These are phyloP conservation scores for Alternaria metachromatica DNA, from an alignment of 2,329 filamentous ascomycete genomes.

Conservation along the genomic window DNA sequence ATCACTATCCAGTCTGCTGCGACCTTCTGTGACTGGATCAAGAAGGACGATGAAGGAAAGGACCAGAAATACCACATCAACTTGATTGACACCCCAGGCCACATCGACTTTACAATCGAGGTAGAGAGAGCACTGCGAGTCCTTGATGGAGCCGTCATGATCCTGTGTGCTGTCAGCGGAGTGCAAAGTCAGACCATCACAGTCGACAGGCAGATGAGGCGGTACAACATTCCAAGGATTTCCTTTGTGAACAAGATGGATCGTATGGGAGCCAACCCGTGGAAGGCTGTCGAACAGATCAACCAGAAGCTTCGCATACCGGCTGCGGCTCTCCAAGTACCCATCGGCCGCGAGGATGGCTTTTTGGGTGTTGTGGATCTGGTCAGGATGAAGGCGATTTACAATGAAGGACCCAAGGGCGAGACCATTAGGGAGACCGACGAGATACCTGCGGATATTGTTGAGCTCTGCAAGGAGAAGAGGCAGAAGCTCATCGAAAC, in stretches of 20 bases:
- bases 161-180: constrained; percentile 94
- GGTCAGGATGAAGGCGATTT: constrained; percentile 89
- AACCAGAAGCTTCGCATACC: constrained; percentile 93
- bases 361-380: constrained; percentile 94
- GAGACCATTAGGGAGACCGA: constrained; percentile 78
- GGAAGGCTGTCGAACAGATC: constrained; percentile 97
- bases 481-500: constrained; percentile 89
- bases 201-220: constrained; percentile 97
- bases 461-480: constrained; percentile 80
- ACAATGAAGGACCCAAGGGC: constrained; percentile 83
- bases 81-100: constrained; percentile 96
- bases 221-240: constrained; percentile 94
- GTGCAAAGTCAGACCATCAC: constrained; percentile 99
- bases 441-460: constrained; percentile 81
- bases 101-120: constrained; percentile 99
- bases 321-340: constrained; percentile 91
- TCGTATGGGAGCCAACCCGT: constrained; percentile 96
- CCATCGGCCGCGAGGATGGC: constrained; percentile 89
- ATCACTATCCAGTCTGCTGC: constrained; percentile 99
- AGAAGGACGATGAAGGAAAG: constrained; percentile 71
- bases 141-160: constrained; percentile 96
- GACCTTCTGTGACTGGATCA: constrained; percentile 96
- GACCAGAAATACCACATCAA: constrained; percentile 97
- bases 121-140: constrained; percentile 95
- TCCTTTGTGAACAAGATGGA: constrained; percentile 99